Conservation (phyloP, 208 protist genomes). For the Kentomonas sorsogonicus region DNA sequence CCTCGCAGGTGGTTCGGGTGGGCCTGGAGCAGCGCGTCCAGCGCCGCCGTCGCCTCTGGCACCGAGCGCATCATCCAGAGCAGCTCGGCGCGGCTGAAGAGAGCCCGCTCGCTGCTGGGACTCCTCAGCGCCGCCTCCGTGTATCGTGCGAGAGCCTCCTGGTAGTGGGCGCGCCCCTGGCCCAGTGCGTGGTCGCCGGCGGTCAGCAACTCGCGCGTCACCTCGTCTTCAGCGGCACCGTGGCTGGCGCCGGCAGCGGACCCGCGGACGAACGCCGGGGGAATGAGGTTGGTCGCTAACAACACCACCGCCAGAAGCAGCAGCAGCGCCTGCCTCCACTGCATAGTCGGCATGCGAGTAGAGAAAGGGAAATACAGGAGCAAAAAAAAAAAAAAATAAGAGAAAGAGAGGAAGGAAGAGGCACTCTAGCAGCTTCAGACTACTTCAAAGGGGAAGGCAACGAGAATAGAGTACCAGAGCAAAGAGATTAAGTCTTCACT, state of each 20-base stretch:
- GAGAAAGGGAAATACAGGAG: conserved; percentile 2
- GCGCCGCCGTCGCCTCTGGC: conserved; percentile 36
- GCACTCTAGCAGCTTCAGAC: not conserved
- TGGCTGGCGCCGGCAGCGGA: no score
- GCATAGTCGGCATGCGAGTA: not conserved
- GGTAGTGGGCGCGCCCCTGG: conserved; percentile 58
- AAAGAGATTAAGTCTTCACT: conserved; percentile 3
- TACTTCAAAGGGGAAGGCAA: not conserved
- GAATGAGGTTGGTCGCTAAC: no score
- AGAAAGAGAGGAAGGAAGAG: conserved; percentile 8
- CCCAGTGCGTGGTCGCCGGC: conserved; percentile 67
- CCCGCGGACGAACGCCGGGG: no score
- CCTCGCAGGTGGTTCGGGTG: conserved; percentile 39
- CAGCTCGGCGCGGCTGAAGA: conserved; percentile 78
- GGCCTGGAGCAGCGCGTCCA: conserved; percentile 44
- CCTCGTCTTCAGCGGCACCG: conserved; percentile 26
- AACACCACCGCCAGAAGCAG: no score
- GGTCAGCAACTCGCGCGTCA: conserved; percentile 34
- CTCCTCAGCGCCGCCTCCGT: conserved; percentile 59
- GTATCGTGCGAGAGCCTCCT: conserved; percentile 83
- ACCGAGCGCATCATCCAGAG: conserved; percentile 56
- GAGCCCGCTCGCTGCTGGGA: conserved; percentile 46
- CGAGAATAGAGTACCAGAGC: conserved; percentile 14
- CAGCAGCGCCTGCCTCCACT: no score
- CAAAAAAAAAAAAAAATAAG: conserved; percentile 13